Percentiles rank a stretch among this genome's conserved stretches.
phyloP scores from a whole-genome alignment of 1,139 yeast genomes.

The Geotrichum klebahnii region DNA sequence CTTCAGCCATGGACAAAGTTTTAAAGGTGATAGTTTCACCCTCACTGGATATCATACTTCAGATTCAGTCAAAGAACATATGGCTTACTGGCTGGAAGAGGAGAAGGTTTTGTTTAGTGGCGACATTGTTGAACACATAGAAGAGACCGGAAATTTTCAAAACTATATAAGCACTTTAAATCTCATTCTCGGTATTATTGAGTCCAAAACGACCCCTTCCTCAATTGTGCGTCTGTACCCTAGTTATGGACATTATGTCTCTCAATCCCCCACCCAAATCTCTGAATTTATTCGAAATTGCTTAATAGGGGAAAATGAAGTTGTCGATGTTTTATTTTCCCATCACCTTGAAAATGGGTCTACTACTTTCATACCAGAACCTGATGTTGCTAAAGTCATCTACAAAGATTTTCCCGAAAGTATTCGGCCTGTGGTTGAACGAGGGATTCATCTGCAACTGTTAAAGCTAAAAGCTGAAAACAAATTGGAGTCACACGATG shows the following conservation, averaged over 20 bases:
- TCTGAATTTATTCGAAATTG: conserved; percentile 39
- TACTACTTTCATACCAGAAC: conserved; percentile 22
- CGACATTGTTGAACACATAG: too few relatives aligned
- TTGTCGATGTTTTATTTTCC: conserved; percentile 26
- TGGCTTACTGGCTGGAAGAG: conserved; percentile 38
- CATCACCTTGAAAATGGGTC: conserved; percentile 18
- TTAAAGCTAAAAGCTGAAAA: conserved; percentile 34
- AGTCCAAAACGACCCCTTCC: conserved; percentile 12
- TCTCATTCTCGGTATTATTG: conserved; percentile 28
- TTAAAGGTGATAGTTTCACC: conserved; percentile 36
- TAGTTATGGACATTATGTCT: conserved; percentile 41
- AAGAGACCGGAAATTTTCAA: conserved; percentile 38
- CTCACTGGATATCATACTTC: conserved; percentile 38
- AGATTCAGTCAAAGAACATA: conserved; percentile 42
- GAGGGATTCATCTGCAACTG: conserved; percentile 37
- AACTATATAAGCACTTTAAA: conserved; percentile 36
- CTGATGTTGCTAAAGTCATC: conserved; percentile 32
- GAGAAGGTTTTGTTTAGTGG: conserved; percentile 40
- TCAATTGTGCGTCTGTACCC: conserved; percentile 35
- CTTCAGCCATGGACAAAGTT: conserved; percentile 32
- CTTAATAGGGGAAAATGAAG: conserved; percentile 37
- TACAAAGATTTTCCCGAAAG: conserved; percentile 34
- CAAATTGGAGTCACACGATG: conserved; percentile 6
- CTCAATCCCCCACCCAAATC: conserved; percentile 36
- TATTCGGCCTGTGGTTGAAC: conserved; percentile 34